Conservation (phyloP, 306 rosid species). For the Lathyrus sativus region DNA sequence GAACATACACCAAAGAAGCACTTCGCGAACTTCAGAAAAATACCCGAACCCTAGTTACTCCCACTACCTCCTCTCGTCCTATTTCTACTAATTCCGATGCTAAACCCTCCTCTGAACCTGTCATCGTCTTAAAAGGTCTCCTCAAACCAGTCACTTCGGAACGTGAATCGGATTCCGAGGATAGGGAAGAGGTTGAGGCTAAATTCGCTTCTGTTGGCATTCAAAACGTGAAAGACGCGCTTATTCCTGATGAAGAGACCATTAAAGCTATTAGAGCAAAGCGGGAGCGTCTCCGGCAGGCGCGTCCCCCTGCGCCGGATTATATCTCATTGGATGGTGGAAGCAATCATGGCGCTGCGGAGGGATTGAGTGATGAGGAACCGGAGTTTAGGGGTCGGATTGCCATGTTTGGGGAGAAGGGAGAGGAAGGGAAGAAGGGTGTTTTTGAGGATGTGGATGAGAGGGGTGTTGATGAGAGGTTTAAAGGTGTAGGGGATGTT, state of each 20-base stretch:
- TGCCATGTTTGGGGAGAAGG: slow-evolving; percentile 79
- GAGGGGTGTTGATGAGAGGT: slow-evolving; percentile 45
- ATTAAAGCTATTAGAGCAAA: slow-evolving; percentile 77
- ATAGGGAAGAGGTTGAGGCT: slow-evolving; percentile 50
- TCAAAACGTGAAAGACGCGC: slow-evolving; percentile 52
- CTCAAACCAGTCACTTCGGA: slow-evolving; percentile 56
- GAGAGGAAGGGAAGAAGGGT: slow-evolving; percentile 70
- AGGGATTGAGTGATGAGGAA: slow-evolving; percentile 91
- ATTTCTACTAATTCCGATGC: slow-evolving; percentile 60
- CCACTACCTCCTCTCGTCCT: slow-evolving; percentile 39
- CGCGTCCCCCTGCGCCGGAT: slow-evolving; percentile 72
- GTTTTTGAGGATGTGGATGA: slow-evolving; percentile 87
- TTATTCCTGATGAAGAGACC: slow-evolving; percentile 64
- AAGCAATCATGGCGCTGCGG: slow-evolving; percentile 83
- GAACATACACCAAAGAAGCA: slow-evolving; percentile 83
- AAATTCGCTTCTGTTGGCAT: slow-evolving; percentile 61
- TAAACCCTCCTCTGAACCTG: slow-evolving; percentile 70
- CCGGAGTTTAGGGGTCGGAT: slow-evolving; percentile 77
- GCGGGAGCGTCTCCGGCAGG: slow-evolving; percentile 74
- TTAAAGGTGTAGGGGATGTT: slow-evolving; percentile 35
- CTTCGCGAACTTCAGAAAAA: slow-evolving; percentile 94
- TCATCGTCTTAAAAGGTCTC: slow-evolving; percentile 67
- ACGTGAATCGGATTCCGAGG: slow-evolving; percentile 48
- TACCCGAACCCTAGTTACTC: slow-evolving; percentile 72
- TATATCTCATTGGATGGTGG: slow-evolving; percentile 84